These are phyloP conservation scores for Pseudogymnoascus sp. DNA, from an alignment of 2,329 filamentous ascomycete genomes.

Conservation along the genomic window DNA sequence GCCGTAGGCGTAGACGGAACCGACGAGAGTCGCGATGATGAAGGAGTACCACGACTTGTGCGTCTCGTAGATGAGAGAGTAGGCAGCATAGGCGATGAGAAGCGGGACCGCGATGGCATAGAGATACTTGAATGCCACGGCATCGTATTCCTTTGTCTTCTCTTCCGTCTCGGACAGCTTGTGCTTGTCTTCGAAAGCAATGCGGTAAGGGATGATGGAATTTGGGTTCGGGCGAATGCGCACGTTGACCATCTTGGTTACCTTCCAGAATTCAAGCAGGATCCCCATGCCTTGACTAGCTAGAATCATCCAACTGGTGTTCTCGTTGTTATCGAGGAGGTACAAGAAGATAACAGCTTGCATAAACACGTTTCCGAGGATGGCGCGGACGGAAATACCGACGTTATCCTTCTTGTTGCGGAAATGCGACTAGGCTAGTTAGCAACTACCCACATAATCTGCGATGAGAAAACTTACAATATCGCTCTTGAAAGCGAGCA, in stretches of 20 bases:
- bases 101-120: slow-evolving; percentile 88
- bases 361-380: slow-evolving; percentile 97
- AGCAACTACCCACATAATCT: not conserved
- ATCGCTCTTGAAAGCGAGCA: slow-evolving; percentile 92
- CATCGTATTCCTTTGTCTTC: slow-evolving; percentile 97
- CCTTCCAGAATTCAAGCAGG: slow-evolving; percentile 79
- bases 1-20: slow-evolving; percentile 93
- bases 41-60: slow-evolving; percentile 99
- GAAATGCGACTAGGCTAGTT: slow-evolving; percentile 61
- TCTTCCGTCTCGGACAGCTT: slow-evolving; percentile 90
- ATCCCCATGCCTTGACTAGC: slow-evolving; percentile 69
- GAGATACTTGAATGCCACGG: slow-evolving; percentile 95
- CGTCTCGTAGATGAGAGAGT: slow-evolving; percentile 84
- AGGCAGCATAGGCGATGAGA: slow-evolving; percentile 78
- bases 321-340: slow-evolving; percentile 92
- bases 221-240: slow-evolving; percentile 65
- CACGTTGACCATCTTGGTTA: slow-evolving; percentile 91
- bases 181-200: slow-evolving; percentile 94
- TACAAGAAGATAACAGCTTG: slow-evolving; percentile 93
- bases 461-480: slow-evolving; percentile 49
- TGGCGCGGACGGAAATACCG: slow-evolving; percentile 90
- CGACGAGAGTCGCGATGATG: slow-evolving; percentile 88
- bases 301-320: slow-evolving; percentile 98
- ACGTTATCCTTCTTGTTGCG: slow-evolving; percentile 99
- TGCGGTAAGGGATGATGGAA: slow-evolving; percentile 67